Percentiles rank a stretch among this genome's conserved stretches.
These are phyloP conservation scores for Alternaria arborescens DNA, from an alignment of 2,329 filamentous ascomycete genomes.

Conservation along the genomic window DNA sequence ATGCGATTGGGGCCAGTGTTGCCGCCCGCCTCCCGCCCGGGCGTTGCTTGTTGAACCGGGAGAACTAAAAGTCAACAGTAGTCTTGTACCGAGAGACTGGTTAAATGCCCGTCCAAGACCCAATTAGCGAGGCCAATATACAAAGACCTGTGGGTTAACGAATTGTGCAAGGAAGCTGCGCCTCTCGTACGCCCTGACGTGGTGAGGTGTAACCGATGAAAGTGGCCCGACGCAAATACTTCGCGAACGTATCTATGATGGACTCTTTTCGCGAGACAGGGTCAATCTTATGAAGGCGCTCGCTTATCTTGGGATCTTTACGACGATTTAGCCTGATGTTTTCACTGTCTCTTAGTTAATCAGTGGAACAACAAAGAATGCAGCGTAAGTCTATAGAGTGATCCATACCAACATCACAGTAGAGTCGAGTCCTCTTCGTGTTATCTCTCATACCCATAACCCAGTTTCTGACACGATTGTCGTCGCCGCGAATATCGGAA, in stretches of 20 bases:
- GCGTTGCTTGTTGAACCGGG: neutral
- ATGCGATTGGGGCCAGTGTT: neutral
- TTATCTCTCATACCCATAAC: neutral
- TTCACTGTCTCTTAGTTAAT: neutral
- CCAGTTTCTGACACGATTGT: neutral
- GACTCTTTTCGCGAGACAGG: neutral
- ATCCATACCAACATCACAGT: accelerated
- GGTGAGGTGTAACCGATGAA: neutral
- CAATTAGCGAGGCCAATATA: neutral
- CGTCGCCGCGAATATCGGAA: neutral
- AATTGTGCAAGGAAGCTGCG: neutral
- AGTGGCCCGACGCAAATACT: neutral
- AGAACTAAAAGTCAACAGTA: neutral
- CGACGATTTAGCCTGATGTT: no score
- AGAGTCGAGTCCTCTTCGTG: neutral
- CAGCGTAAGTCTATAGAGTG: neutral
- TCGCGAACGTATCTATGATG: neutral
- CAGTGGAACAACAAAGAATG: neutral
- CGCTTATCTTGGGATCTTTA: neutral
- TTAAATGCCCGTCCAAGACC: neutral
- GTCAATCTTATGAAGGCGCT: neutral
- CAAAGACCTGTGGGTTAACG: neutral
- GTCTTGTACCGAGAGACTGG: neutral
- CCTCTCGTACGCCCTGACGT: neutral
- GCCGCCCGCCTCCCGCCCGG: neutral